A percentile compares a stretch with the other conserved stretches of the same genome.
Evolutionary conservation across 2,329 filamentous ascomycete genomes (phyloP).

Genomic region (Penicillium sp.): DNA sequence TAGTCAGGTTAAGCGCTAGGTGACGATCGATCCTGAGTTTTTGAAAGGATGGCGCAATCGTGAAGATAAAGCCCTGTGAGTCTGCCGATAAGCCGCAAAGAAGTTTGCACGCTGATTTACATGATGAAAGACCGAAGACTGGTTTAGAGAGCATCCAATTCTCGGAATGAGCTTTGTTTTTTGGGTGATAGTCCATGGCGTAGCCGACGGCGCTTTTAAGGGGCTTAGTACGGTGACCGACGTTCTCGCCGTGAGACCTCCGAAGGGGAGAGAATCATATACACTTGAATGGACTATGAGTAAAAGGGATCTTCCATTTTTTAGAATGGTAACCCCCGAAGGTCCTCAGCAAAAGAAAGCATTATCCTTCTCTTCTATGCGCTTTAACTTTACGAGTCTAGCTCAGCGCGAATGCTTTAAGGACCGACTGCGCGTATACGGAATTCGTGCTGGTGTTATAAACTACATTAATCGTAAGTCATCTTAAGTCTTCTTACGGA

Average conservation of each 20-base stretch:
- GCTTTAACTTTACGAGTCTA: slow-evolving; percentile 14
- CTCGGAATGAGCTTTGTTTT: slow-evolving; percentile 23
- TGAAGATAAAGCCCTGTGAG: slow-evolving; percentile 10
- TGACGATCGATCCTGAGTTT: slow-evolving; percentile 19
- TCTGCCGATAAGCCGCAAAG: neutral
- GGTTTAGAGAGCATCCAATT: slow-evolving; percentile 18
- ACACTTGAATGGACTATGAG: slow-evolving; percentile 16
- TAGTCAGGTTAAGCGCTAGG: slow-evolving; percentile 13
- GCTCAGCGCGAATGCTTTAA: slow-evolving; percentile 12
- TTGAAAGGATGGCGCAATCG: slow-evolving; percentile 19
- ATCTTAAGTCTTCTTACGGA: too few species aligned
- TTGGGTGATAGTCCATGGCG: slow-evolving; percentile 19
- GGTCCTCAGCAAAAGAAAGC: slow-evolving; percentile 7
- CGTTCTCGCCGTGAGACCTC: too few species aligned
- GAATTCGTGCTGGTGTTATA: slow-evolving; percentile 12
- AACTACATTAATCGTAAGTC: slow-evolving; percentile 15
- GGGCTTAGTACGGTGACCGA: slow-evolving; percentile 11
- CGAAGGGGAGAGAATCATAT: slow-evolving; percentile 18
- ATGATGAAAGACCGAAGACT: slow-evolving; percentile 14
- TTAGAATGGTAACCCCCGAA: slow-evolving; percentile 12
- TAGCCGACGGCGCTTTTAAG: slow-evolving; percentile 22
- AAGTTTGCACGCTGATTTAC: neutral
- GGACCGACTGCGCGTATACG: slow-evolving; percentile 10
- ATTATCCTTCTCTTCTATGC: slow-evolving; percentile 17
- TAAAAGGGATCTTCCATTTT: slow-evolving; percentile 11